Base-by-base conservation (phyloP, 2,329 filamentous ascomycete genomes). In the Monilinia laxa region DNA sequence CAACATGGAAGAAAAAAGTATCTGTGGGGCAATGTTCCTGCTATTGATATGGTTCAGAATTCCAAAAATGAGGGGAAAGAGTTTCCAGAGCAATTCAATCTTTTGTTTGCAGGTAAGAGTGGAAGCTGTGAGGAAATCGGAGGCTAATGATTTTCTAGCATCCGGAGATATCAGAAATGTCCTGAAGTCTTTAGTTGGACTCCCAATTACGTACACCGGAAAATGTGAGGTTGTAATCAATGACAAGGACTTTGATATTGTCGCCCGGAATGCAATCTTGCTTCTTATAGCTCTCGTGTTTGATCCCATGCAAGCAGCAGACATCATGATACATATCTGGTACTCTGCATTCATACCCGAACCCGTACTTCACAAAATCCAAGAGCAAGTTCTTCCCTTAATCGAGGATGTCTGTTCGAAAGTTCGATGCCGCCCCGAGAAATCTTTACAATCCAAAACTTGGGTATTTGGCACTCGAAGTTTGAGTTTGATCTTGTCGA, bases 161-260 rank as follows among this genome's bases (percentile, higher is more conserved):
- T 82, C 81, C 12, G 80, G 79, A 9, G 80, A 82, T 67, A 64
- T 79, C 7, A 74, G 80, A 52, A 82, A 83, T 65, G 70, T 80
- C 4, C 66, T 83, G 64, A 79, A 78, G 69, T 68, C 9, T 65
- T 68, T 57, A 1, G 23, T 47, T 6, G 35, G 40, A 52, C 28
- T 66, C 16, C 57, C 64, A 16, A 20, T 11, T 10, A 6, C 42
- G 2, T 51, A 62, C 1, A 55, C 40, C 0, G 62, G 81, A 0
- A 72, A 80, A 2, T 80, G 79, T 51, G 78, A 78, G 3, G 74
- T 76, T 75, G 68, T 65, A 68, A 68, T 72, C 10, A 70, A 69
- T 23, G 67, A 70, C 23, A 62, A 14, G 18, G 66, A 70, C 38
- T 65, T 62, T 20, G 67, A 69, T 18, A 64, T 70, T 35, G 70